Percentiles rank a stretch among this genome's conserved stretches.
Evolutionary conservation across 78 protist species (phyloP).

Genomic region (Cavenderia fasciculata): DNA sequence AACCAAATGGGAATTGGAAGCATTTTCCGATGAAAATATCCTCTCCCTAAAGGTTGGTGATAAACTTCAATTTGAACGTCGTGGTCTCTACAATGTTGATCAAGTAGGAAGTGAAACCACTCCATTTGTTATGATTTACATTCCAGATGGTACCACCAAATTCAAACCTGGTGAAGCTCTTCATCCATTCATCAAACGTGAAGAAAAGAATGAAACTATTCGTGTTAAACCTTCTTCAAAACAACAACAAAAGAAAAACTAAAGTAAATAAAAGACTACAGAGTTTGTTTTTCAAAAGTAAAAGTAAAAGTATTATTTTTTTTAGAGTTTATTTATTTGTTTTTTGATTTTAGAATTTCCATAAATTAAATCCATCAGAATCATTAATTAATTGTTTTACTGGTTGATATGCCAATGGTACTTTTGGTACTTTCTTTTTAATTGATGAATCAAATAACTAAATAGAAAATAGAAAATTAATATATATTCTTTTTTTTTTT

Average conservation of each 20-base stretch:
- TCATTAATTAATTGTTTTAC: not conserved
- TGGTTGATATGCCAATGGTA: conserved; percentile 24
- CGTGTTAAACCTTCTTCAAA: not conserved
- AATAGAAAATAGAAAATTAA: too few relatives aligned
- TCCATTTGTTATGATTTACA: conserved; percentile 69
- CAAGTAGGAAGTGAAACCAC: conserved; percentile 46
- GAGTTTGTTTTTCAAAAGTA: too few relatives aligned
- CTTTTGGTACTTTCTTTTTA: conserved; percentile 39
- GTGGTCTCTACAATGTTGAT: conserved; percentile 90
- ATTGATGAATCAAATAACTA: conserved; percentile 15
- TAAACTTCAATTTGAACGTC: conserved; percentile 92
- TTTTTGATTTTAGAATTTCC: conserved; percentile 7
- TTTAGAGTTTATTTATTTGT: too few relatives aligned
- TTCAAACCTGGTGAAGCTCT: conserved; percentile 58
- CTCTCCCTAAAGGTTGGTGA: conserved; percentile 79
- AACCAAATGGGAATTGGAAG: conserved; percentile 47
- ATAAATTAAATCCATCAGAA: not conserved
- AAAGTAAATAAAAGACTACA: too few relatives aligned
- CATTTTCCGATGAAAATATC: conserved; percentile 63
- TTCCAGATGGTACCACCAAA: conserved; percentile 69
- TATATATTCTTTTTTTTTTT: too few relatives aligned
- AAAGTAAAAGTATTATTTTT: too few relatives aligned
- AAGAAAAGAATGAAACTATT: not conserved
- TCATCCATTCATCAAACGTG: conserved; percentile 35
- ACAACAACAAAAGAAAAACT: not conserved